Conservation (phyloP, 139 green algal species). For the Raphidocelis subcapitata region DNA sequence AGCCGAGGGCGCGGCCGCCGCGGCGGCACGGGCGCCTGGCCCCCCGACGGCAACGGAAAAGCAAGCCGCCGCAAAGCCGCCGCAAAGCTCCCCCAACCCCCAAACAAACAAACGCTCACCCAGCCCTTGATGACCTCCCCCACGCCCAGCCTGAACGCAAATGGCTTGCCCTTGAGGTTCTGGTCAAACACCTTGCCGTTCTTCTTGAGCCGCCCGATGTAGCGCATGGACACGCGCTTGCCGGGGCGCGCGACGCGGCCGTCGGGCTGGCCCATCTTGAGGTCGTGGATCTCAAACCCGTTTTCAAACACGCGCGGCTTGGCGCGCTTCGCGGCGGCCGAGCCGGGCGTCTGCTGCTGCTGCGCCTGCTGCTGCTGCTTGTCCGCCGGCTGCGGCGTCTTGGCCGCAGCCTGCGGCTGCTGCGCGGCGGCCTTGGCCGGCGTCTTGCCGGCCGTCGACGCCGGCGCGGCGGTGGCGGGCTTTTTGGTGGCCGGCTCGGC, state of each 20-base stretch:
- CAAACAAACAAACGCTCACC: slow-evolving; percentile 67
- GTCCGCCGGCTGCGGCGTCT: slow-evolving; percentile 23
- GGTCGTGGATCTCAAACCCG: slow-evolving; percentile 73
- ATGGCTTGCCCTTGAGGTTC: slow-evolving; percentile 67
- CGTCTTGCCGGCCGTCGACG: not conserved
- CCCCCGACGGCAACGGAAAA: too few species aligned
- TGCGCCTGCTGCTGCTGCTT: slow-evolving; percentile 15
- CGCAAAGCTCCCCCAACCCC: slow-evolving; percentile 9
- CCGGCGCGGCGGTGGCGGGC: not conserved
- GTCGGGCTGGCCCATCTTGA: slow-evolving; percentile 48
- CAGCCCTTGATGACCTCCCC: slow-evolving; percentile 83
- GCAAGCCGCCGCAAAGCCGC: too few species aligned
- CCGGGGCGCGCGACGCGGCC: slow-evolving; percentile 78
- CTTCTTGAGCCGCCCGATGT: slow-evolving; percentile 75
- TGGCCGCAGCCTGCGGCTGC: slow-evolving; percentile 12
- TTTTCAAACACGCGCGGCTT: slow-evolving; percentile 57
- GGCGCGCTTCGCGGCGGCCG: not conserved
- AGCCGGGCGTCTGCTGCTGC: not conserved
- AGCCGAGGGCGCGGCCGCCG: too few species aligned
- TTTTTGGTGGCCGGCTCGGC: slow-evolving; percentile 10
- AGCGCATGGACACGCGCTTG: slow-evolving; percentile 67
- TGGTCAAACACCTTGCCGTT: slow-evolving; percentile 91
- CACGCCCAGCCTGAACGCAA: slow-evolving; percentile 80
- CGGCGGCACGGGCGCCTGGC: too few species aligned
- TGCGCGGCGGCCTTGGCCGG: not conserved